phyloP scores from a whole-genome alignment of 495 filamentous ascomycete species.

The Trichoderma erinaceum region DNA sequence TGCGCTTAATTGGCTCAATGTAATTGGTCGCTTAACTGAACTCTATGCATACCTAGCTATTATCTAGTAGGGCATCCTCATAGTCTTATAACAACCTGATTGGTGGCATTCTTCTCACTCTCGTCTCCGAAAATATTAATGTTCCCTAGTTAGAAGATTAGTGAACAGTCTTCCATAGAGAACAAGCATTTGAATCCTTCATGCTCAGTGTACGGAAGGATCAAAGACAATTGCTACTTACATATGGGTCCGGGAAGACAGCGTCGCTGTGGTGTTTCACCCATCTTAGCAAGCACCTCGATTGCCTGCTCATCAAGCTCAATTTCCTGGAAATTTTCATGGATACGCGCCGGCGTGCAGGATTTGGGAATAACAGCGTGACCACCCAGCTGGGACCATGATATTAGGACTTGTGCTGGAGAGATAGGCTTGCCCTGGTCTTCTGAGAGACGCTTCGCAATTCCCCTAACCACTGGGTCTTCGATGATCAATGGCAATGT shows the following conservation, averaged over 20 bases:
- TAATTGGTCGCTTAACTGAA: not conserved
- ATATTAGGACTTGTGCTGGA: constrained; percentile 53
- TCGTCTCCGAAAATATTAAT: constrained; percentile 13
- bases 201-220: not conserved
- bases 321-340: constrained; percentile 41
- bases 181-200: not conserved
- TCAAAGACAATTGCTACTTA: not conserved
- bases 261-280: constrained; percentile 19
- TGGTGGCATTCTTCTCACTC: not conserved
- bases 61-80: not conserved
- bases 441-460: constrained; percentile 24
- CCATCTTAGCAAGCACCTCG: not conserved
- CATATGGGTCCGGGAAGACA: constrained; percentile 24
- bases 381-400: constrained; percentile 58
- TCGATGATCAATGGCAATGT: constrained; percentile 40
- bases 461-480: constrained; percentile 25
- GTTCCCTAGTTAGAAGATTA: not conserved
- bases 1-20: not conserved
- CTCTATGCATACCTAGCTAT: not conserved
- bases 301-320: constrained; percentile 11
- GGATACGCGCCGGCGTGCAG: constrained; percentile 51
- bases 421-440: constrained; percentile 51
- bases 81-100: not conserved
- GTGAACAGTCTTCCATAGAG: not conserved
- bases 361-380: constrained; percentile 63